Conservation (phyloP, 2,329 filamentous ascomycete genomes). For the Trichoderma simmonsii region DNA sequence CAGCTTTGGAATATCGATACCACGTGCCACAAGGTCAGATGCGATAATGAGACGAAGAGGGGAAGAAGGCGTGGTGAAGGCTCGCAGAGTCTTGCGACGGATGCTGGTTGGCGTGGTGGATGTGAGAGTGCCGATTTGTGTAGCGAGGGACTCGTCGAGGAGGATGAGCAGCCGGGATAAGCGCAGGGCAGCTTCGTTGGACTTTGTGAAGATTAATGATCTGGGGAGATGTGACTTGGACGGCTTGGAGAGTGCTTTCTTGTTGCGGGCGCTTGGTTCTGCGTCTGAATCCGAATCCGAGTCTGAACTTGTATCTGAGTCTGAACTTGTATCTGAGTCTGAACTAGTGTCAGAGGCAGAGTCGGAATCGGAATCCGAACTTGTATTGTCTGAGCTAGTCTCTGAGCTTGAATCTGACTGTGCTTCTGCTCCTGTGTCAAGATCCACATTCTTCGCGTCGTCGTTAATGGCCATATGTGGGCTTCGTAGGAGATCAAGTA, state of each 20-base stretch:
- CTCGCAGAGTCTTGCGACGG: conserved; percentile 63
- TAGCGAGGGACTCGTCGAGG: conserved; percentile 56
- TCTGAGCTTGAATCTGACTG: conserved; percentile 32
- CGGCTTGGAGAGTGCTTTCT: not conserved
- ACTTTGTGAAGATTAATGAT: conserved; percentile 84
- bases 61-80: conserved; percentile 65
- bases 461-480: conserved; percentile 42
- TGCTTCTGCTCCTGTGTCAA: conserved; percentile 17
- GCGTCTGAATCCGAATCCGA: conserved; percentile 33
- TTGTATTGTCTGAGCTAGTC: conserved; percentile 25
- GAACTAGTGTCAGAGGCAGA: conserved; percentile 29
- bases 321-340: conserved; percentile 33
- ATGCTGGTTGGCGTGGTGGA: conserved; percentile 72
- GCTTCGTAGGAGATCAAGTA: conserved; percentile 71
- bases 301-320: conserved; percentile 36
- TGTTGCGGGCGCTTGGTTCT: not conserved
- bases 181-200: conserved; percentile 82
- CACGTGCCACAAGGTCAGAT: conserved; percentile 89
- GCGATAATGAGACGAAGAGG: conserved; percentile 76
- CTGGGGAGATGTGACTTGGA: conserved; percentile 33
- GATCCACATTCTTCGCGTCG: conserved; percentile 4
- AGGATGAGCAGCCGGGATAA: conserved; percentile 75
- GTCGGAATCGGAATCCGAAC: conserved; percentile 33
- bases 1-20: conserved; percentile 76
- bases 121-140: conserved; percentile 66